These are phyloP conservation scores for Hibiscus syriacus DNA, from an alignment of 345 rosid species.

Conservation along the genomic window DNA sequence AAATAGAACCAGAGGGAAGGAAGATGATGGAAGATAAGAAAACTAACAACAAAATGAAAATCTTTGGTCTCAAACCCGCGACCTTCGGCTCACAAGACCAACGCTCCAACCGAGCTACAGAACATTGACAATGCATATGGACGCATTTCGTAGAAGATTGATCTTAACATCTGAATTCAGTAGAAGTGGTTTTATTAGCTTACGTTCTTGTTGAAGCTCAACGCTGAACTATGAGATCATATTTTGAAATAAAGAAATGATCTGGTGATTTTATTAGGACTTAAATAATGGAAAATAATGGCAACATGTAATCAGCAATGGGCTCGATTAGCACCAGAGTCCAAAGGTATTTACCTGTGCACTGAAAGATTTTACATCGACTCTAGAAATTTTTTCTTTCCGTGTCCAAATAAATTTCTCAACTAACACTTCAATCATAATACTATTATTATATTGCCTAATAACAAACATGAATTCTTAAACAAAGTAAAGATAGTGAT, in stretches of 20 bases:
- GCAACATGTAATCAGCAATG: not conserved
- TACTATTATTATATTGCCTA: not conserved
- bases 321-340: not conserved
- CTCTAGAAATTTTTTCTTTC: not conserved
- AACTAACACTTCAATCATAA: not conserved
- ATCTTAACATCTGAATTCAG: no score
- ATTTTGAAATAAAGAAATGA: no score
- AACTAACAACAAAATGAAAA: no score
- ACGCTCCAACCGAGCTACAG: slow-evolving; percentile 99
- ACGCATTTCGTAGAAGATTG: no score
- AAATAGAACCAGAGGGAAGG: no score
- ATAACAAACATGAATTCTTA: not conserved
- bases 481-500: not conserved
- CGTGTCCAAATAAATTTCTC: not conserved
- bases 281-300: not conserved
- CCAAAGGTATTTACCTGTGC: not conserved
- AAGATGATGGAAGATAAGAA: no score
- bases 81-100: slow-evolving; percentile 99
- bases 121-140: no score
- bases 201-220: no score
- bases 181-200: no score
- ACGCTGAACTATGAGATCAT: no score
- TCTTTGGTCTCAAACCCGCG: slow-evolving; percentile 81
- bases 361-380: not conserved
- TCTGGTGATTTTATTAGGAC: no score